A percentile compares a stretch with the other conserved stretches of the same genome.
Evolutionary conservation across 2,329 filamentous ascomycete genomes (phyloP).

Genomic region (Fusarium mangiferae): DNA sequence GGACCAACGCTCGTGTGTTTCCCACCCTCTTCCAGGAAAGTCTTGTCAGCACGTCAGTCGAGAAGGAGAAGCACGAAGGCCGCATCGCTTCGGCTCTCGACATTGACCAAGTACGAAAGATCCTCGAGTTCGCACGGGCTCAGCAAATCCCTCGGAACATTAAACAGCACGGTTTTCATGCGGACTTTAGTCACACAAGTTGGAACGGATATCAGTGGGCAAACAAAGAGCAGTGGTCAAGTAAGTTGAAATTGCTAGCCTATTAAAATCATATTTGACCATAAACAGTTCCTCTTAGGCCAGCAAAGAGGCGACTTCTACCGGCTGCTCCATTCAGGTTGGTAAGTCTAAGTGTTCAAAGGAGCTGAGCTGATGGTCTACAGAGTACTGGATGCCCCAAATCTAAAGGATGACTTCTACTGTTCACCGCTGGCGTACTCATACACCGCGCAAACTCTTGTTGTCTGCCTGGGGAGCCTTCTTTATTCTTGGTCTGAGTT

Average conservation of each 20-base stretch:
- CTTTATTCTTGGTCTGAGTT: slow-evolving; percentile 92
- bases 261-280: slow-evolving; percentile 4
- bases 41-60: slow-evolving; percentile 62
- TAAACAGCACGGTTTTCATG: not conserved
- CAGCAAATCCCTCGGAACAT: slow-evolving; percentile 8
- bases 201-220: slow-evolving; percentile 44
- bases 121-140: slow-evolving; percentile 66
- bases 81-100: slow-evolving; percentile 83
- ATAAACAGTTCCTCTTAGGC: slow-evolving; percentile 25
- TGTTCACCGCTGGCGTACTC: slow-evolving; percentile 92
- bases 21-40: slow-evolving; percentile 60
- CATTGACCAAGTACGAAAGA: slow-evolving; percentile 74
- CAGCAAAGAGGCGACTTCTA: slow-evolving; percentile 56
- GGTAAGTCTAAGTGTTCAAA: slow-evolving; percentile 8
- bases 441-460: slow-evolving; percentile 76
- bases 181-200: slow-evolving; percentile 29
- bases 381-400: slow-evolving; percentile 87
- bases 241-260: slow-evolving; percentile 5
- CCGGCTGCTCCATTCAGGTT: slow-evolving; percentile 83
- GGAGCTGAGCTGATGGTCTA: slow-evolving; percentile 44
- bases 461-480: slow-evolving; percentile 81
- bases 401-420: slow-evolving; percentile 94
- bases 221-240: slow-evolving; percentile 19
- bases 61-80: slow-evolving; percentile 75
- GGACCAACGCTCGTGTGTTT: slow-evolving; percentile 77